Evolutionary conservation across 129 eudicot genomes (phyloP), one percentile per base, ranked within the genome.

Genomic region (Chrysanthemum seticuspe): DNA sequence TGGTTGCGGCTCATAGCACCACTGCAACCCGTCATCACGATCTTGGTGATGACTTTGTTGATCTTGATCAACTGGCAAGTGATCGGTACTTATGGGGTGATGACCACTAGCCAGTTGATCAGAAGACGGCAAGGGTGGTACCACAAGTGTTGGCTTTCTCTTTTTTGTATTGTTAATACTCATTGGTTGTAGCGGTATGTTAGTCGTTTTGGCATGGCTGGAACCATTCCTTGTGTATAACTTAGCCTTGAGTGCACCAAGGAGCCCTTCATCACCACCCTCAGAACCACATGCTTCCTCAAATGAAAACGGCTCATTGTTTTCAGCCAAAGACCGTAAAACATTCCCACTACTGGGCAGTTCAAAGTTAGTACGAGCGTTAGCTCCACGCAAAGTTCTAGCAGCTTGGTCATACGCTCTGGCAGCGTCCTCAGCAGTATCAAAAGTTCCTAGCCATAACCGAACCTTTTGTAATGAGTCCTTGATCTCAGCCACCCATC

Each of bases 401-500:
- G 84, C 84, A 18, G 84, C 84, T 63, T 80, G 73, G 18, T 81
- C 84, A 36, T 75, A 81, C 8, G 81, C 84, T 19, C 61, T 74
- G 62, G 84, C 84, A 48, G 84, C 78, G 19, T 81, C 81, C 77
- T 81, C 84, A 0, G 84, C 84, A 2, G 81, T 81, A 59, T 81
- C 84, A 10, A 81, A 81, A 47, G 84, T 81, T 45, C 84, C 84
- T 10, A 81, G 69, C 84, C 84, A 76, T 70, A 81, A 67, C 62
- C 81, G 76, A n/a, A 81, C 84, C 58, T 81, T 76, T 36, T 81
- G 84, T 74, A 81, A 71, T 5, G 78, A 81, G 74, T 81, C 84
- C 51, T 81, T 81, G 65, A 81, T 81, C 78, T 81, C 84, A 4
- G 84, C 81, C 65, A 81, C 84, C 81, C 84, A 81, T 47, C 84